These are phyloP conservation scores for Melastoma candidum DNA, from an alignment of 441 rosid species.

Conservation along the genomic window DNA sequence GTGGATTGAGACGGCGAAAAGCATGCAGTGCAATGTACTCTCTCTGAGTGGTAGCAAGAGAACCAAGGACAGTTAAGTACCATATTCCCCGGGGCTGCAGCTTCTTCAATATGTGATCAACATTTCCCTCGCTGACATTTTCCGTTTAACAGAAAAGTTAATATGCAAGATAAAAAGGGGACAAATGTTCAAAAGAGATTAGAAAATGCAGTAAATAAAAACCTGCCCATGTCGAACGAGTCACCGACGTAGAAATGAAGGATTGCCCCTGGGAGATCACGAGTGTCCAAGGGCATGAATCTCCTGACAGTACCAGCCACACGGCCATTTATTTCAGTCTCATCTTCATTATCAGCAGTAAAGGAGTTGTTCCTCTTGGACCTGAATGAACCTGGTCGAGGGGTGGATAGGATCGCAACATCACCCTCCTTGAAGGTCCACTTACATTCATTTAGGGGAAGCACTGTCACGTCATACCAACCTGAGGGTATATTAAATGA, in stretches of 20 bases:
- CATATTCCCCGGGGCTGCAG: constrained; percentile 72
- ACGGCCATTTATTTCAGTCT: constrained; percentile 58
- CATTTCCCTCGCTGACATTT: constrained; percentile 56
- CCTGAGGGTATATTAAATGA: constrained; percentile 35
- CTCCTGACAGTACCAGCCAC: constrained; percentile 96
- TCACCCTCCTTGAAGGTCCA: constrained; percentile 99
- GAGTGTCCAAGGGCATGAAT: constrained; percentile 80
- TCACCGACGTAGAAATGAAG: constrained; percentile 97
- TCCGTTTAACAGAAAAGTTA: background rate
- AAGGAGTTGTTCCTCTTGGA: constrained; percentile 38
- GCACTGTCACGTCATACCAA: constrained; percentile 88
- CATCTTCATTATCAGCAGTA: constrained; percentile 46
- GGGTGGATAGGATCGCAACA: constrained; percentile 83
- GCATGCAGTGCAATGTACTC: constrained; percentile 98
- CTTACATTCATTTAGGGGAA: constrained; percentile 64
- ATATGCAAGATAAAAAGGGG: constrained; percentile 1
- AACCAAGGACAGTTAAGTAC: constrained; percentile 91
- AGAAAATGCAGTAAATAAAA: constrained; percentile 3
- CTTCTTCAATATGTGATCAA: constrained; percentile 81
- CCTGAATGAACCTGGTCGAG: constrained; percentile 72
- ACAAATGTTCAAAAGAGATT: background rate
- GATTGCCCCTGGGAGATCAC: constrained; percentile 93
- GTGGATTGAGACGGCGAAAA: constrained; percentile 85
- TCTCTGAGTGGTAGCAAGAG: constrained; percentile 97
- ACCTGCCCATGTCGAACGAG: constrained; percentile 59